A percentile compares a stretch with the other conserved stretches of the same genome.
Conservation (phyloP, 2,329 filamentous ascomycete genomes). For the Claviceps citrina region DNA sequence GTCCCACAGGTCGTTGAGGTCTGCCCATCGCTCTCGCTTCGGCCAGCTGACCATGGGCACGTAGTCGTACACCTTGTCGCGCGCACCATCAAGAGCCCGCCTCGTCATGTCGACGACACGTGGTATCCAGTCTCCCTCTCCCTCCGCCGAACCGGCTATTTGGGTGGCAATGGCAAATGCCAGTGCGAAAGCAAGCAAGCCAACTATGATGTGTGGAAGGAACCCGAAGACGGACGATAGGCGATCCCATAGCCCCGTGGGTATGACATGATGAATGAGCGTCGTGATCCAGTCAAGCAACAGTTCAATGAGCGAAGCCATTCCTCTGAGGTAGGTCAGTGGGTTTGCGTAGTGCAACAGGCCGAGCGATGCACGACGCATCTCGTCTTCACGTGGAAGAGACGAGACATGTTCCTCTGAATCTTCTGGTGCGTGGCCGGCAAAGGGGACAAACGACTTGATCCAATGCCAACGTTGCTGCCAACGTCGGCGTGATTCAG, state of each 20-base stretch:
- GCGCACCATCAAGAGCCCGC: conserved; percentile 4
- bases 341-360: conserved; percentile 18
- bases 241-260: conserved; percentile 4
- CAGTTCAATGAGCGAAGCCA: conserved; percentile 12
- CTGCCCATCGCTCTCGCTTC: conserved; percentile 10
- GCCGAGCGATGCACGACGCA: conserved; percentile 3
- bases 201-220: conserved; percentile 5
- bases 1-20: conserved; percentile 8
- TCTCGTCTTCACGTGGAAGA: not conserved
- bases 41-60: conserved; percentile 17
- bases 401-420: not conserved
- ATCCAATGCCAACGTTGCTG: conserved; percentile 11
- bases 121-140: conserved; percentile 6
- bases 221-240: conserved; percentile 6
- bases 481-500: conserved; percentile 6
- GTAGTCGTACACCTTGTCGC: conserved; percentile 10
- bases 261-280: conserved; percentile 7
- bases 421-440: not conserved
- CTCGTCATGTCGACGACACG: conserved; percentile 1
- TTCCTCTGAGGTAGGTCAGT: conserved; percentile 15
- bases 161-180: conserved; percentile 5
- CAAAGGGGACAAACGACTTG: conserved; percentile 7
- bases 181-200: conserved; percentile 4
- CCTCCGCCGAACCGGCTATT: conserved; percentile 1
- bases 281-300: conserved; percentile 10